These are phyloP conservation scores for Rosa chinensis DNA, from an alignment of 306 rosid genomes.

Conservation along the genomic window DNA sequence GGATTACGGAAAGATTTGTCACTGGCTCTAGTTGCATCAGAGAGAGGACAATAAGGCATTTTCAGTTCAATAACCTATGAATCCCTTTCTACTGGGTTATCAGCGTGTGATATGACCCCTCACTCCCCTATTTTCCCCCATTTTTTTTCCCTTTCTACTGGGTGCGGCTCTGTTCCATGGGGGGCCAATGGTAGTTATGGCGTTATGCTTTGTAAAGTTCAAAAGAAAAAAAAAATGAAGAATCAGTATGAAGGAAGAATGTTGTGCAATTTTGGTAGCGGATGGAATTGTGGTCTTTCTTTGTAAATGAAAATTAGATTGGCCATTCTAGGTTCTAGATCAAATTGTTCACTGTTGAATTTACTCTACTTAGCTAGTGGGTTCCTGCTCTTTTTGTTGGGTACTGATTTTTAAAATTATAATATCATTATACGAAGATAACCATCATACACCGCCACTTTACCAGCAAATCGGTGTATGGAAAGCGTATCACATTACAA, in stretches of 20 bases:
- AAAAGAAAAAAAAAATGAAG: neutral
- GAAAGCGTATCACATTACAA: too few relatives aligned
- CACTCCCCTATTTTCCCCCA: neutral
- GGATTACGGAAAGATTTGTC: neutral
- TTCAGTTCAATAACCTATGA: neutral
- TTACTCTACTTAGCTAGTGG: neutral
- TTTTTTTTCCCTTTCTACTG: neutral
- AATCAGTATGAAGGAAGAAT: neutral
- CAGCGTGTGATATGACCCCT: neutral
- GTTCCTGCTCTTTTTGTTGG: too few relatives aligned
- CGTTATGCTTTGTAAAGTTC: neutral
- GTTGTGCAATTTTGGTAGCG: neutral
- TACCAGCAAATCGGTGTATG: too few relatives aligned
- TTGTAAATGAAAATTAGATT: conserved; percentile 25
- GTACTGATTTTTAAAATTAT: too few relatives aligned
- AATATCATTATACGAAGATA: too few relatives aligned
- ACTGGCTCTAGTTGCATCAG: neutral
- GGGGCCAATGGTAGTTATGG: neutral
- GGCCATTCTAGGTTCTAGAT: conserved; percentile 5
- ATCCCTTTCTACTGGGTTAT: neutral
- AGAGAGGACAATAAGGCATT: neutral
- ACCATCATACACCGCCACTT: too few relatives aligned
- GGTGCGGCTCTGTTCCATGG: neutral
- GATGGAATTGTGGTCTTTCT: conserved; percentile 6
- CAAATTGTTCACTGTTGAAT: neutral